Evolutionary conservation across 2,329 filamentous ascomycete genomes (phyloP).

Genomic region (Scytalidium lignicola): DNA sequence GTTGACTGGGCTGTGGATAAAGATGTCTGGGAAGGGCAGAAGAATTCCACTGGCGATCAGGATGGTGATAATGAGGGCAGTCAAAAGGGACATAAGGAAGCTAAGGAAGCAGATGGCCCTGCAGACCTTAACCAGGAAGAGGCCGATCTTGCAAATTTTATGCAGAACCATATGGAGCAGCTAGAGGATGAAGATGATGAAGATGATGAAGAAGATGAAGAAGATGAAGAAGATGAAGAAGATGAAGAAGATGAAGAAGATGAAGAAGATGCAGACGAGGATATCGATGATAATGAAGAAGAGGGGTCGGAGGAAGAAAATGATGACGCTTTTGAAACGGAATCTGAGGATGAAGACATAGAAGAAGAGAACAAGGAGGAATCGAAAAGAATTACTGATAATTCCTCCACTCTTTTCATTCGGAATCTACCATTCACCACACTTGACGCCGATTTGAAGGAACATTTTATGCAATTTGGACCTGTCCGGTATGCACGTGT

Average conservation of each 20-base stretch:
- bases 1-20: slow-evolving; percentile 98
- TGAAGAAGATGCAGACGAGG: slow-evolving; percentile 30
- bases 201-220: slow-evolving; percentile 27
- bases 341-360: slow-evolving; percentile 33
- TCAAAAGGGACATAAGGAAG: slow-evolving; percentile 24
- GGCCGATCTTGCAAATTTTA: slow-evolving; percentile 32
- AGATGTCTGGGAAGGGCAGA: slow-evolving; percentile 69
- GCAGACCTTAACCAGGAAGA: slow-evolving; percentile 26
- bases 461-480: slow-evolving; percentile 86
- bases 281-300: slow-evolving; percentile 44
- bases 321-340: slow-evolving; percentile 31
- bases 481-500: slow-evolving; percentile 85
- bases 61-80: slow-evolving; percentile 32
- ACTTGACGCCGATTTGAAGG: slow-evolving; percentile 74
- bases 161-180: slow-evolving; percentile 27
- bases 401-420: slow-evolving; percentile 79
- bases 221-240: slow-evolving; percentile 42
- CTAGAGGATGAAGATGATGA: slow-evolving; percentile 38
- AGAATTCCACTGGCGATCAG: slow-evolving; percentile 36
- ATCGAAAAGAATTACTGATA: slow-evolving; percentile 46
- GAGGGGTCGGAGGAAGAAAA: slow-evolving; percentile 48
- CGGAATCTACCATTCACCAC: slow-evolving; percentile 90
- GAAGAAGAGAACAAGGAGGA: slow-evolving; percentile 32
- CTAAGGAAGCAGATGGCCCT: slow-evolving; percentile 23
- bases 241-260: slow-evolving; percentile 46